A percentile compares a stretch with the other conserved stretches of the same genome.
phyloP scores from a whole-genome alignment of 2,329 filamentous ascomycete genomes.

The Xylaria sp. region DNA sequence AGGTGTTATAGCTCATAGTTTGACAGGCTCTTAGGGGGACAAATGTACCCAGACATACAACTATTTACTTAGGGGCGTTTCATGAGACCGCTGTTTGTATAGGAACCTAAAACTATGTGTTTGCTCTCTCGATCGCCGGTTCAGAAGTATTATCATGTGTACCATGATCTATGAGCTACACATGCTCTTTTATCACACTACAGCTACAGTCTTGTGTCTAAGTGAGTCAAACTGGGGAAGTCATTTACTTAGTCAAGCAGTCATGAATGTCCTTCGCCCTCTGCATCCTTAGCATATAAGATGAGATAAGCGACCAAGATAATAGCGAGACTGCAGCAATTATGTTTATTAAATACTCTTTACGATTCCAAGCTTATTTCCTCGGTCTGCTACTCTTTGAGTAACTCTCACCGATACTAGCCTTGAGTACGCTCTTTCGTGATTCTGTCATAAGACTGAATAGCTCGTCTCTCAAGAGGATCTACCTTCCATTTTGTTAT shows the following conservation, averaged over 20 bases:
- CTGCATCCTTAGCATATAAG: neutral
- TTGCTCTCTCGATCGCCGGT: neutral
- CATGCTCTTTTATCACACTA: neutral
- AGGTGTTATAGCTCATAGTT: neutral
- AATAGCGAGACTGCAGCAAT: neutral
- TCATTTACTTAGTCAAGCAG: neutral
- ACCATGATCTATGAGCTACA: neutral
- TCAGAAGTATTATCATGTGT: neutral
- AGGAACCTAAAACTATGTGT: neutral
- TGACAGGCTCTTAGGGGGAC: neutral
- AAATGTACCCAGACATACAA: neutral
- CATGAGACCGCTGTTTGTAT: neutral
- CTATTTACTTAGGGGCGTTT: neutral
- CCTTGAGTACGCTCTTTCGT: neutral
- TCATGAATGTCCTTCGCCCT: neutral
- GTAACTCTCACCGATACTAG: neutral
- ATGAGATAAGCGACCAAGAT: neutral
- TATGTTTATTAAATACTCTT: too few species aligned
- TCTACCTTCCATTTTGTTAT: neutral
- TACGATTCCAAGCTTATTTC: too few species aligned
- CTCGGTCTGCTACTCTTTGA: neutral
- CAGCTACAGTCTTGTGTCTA: neutral
- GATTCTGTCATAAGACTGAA: neutral
- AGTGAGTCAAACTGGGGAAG: too few species aligned
- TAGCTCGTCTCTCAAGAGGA: too few species aligned